Percentiles rank a stretch among this genome's conserved stretches.
phyloP scores from a whole-genome alignment of 225 moss, liverwort and hornwort species.

The Physcomitrellopsis africana region DNA sequence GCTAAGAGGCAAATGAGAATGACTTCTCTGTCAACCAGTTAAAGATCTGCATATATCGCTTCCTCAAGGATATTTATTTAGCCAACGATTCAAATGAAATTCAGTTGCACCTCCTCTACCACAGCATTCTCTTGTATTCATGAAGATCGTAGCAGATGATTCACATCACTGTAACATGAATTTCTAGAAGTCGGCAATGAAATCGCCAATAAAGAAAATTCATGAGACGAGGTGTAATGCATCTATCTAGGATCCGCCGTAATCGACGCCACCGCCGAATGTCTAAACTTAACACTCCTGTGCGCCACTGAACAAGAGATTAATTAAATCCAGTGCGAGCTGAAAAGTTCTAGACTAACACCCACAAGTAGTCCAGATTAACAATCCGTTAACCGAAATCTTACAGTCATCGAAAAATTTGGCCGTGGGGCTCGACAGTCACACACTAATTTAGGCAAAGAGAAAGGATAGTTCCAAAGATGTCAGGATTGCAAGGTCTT shows the following conservation, averaged over 20 bases:
- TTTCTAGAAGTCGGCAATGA: neutral
- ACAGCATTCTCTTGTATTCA: constrained; percentile 10
- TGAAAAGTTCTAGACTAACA: neutral
- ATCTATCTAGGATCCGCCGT: neutral
- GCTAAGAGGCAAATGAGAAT: neutral
- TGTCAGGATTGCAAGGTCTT: neutral
- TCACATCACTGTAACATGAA: neutral
- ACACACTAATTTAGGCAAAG: neutral
- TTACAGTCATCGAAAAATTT: neutral
- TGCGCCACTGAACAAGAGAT: neutral
- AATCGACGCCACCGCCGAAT: neutral
- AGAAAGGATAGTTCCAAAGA: neutral
- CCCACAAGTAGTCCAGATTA: too few relatives aligned
- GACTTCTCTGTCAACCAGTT: constrained; percentile 1
- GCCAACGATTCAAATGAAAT: neutral
- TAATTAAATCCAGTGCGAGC: neutral
- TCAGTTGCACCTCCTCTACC: neutral
- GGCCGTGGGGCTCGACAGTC: neutral
- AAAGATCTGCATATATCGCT: neutral
- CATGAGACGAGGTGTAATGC: neutral
- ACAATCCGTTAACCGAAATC: neutral
- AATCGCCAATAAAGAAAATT: neutral
- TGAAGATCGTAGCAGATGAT: neutral
- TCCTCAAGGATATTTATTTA: too few relatives aligned
- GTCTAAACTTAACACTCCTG: neutral